phyloP scores from a whole-genome alignment of 495 filamentous ascomycete species.

The Penicillium maclennaniae region DNA sequence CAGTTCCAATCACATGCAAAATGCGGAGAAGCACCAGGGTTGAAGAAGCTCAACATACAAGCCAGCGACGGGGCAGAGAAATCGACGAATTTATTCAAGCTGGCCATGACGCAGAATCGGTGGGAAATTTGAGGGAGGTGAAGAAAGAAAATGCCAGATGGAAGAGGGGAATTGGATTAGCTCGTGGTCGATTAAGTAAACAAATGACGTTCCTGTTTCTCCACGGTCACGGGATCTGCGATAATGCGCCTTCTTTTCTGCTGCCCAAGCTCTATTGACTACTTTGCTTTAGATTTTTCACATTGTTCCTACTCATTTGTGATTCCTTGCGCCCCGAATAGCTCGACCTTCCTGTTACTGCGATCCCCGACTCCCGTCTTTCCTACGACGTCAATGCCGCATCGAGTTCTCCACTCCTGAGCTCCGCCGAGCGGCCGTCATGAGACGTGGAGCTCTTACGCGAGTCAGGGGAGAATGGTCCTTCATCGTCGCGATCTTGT shows the following conservation, averaged over 20 bases:
- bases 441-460: constrained; percentile 27
- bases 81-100: constrained; percentile 40
- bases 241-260: not conserved
- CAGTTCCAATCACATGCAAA: constrained; percentile 36
- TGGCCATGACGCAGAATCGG: constrained; percentile 29
- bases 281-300: not conserved
- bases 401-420: constrained; percentile 20
- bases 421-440: constrained; percentile 26
- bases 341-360: not conserved
- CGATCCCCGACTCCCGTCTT: constrained; percentile 1
- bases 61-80: constrained; percentile 44
- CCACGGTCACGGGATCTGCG: constrained; percentile 19
- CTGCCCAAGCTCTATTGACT: not conserved
- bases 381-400: constrained; percentile 7
- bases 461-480: constrained; percentile 58
- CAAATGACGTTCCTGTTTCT: constrained; percentile 23
- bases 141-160: constrained; percentile 11
- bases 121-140: not conserved
- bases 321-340: not conserved
- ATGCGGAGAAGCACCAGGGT: constrained; percentile 13
- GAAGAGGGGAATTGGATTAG: constrained; percentile 3
- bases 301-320: not conserved
- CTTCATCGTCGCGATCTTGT: constrained; percentile 72
- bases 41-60: constrained; percentile 28
- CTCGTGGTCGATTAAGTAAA: constrained; percentile 28